Base-by-base conservation (phyloP, 2,329 filamentous ascomycete species). In the Knoxdaviesia capensis region DNA sequence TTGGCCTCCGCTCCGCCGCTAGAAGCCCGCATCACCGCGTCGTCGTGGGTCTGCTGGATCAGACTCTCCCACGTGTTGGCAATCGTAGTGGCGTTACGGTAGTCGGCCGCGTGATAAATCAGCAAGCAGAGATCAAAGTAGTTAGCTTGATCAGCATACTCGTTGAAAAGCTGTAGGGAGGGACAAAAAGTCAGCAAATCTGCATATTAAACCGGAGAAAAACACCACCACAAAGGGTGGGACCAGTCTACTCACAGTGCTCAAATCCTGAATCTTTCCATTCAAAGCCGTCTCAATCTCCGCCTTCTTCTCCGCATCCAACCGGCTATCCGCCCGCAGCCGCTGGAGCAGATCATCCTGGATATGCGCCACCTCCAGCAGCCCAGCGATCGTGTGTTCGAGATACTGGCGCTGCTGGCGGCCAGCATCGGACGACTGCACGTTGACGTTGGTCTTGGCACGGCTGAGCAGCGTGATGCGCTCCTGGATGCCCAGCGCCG, bases 51-150 rank as follows among this genome's bases (percentile, higher is more conserved):
- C 48, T 77, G 70, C 45, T 82, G 71, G 47, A 98, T 75, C 20
- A 94, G 67, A 50, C 79, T 78, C 53, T 77, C 69, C 90, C 90
- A 98, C 4, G 85, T 92, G 36, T 77, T 69, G 43, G 72, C 70
- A 51, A 98, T 90, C 47, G 90, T 82, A 36, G 82, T 77, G 2
- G 84, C 69, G 52, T 88, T 92, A 51, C 88, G 80, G 63, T 93
- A 84, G 58, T 96, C 86, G 38, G 88, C 88, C 1, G 80, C 74
- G 57, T 92, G 80, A 64, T 87, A 96, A 53, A 98, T 94, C 45
- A 88, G 69, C 6, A 98, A 72, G 55, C 84, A 94, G 41, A 98
- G 72, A 55, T 96, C 90, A 60, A 86, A 88, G 66, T 98, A 98
- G 40, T 77, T 80, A 2, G 85, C 90, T 53, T 84, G 79, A 54